These are phyloP conservation scores for Pythium insidiosum DNA, from an alignment of 352 stramenopile genomes.

Conservation along the genomic window DNA sequence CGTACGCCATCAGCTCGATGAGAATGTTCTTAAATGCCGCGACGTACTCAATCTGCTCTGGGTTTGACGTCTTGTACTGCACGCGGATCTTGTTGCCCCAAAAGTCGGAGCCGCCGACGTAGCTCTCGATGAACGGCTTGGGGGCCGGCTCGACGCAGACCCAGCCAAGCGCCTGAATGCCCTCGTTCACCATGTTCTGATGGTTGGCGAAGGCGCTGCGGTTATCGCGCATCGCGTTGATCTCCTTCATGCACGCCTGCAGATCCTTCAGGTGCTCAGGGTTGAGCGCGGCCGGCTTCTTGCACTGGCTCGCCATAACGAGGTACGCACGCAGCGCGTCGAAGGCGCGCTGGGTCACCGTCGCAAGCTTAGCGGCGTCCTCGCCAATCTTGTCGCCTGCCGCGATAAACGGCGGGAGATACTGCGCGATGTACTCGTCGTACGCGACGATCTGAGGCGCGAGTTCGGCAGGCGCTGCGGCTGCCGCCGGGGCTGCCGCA, in stretches of 20 bases:
- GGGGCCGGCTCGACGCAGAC: constrained; percentile 79
- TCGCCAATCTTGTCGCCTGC: constrained; percentile 70
- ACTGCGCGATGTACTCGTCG: constrained; percentile 82
- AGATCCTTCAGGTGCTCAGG: constrained; percentile 66
- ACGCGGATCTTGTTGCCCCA: constrained; percentile 98
- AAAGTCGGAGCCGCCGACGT: constrained; percentile 93
- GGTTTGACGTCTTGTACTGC: constrained; percentile 91
- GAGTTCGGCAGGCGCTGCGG: constrained; percentile 25
- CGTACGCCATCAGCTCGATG: constrained; percentile 89
- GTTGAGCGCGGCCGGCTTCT: constrained; percentile 83
- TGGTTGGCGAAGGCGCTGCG: constrained; percentile 78
- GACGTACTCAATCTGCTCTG: constrained; percentile 91
- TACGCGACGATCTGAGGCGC: constrained; percentile 81
- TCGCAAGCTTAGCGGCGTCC: constrained; percentile 74
- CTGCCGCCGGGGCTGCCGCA: constrained; percentile 1
- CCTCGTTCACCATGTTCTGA: constrained; percentile 86
- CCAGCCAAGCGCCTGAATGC: constrained; percentile 78
- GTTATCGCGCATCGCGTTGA: constrained; percentile 75
- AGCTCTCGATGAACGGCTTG: constrained; percentile 93
- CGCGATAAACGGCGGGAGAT: constrained; percentile 79
- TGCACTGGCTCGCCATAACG: constrained; percentile 88
- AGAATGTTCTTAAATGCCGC: constrained; percentile 91
- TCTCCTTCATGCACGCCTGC: constrained; percentile 70
- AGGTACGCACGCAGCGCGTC: constrained; percentile 87
- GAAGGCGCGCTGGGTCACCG: constrained; percentile 86